Base-by-base conservation (phyloP, 1,139 yeast species). In the Saccharomycopsis hybrid region DNA sequence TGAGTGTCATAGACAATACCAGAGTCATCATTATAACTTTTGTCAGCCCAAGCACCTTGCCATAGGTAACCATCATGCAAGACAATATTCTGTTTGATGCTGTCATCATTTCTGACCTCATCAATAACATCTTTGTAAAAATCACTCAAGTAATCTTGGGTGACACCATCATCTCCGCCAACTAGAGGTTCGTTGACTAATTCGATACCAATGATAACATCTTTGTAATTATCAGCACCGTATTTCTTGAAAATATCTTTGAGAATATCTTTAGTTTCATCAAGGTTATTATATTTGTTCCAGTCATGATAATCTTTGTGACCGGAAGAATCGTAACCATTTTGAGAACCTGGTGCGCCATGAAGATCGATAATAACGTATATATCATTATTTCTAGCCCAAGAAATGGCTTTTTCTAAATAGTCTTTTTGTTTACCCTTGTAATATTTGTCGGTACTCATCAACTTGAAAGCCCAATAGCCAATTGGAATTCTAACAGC, bases 301-400 rank as follows among this genome's bases (percentile, higher is more conserved):
- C 84, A 88, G 7, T 70, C 70, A 52, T 76, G 60, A 4, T 62
- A 55, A 61, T 86, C 96, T 60, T 97, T 76, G 55, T 78, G 69
- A 25, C 98, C 98, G 8, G 96, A 87, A 69, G 90, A 90, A 65
- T 92, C 98, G 64, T 90, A 90, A 25, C 97, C 97, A 64, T 90
- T 90, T 68, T 90, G 97, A 25, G 96, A 85, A n/a, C 97, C 97
- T 46, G 97, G 94, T 31, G 88, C 94, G 52, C 97, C 97, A 65
- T 90, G 98, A 59, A 90, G 70, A 65, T 90, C 98, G 49, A 90
- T 74, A 96, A 96, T 88, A 27, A 79, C 95, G 63, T 84, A 81
- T 58, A 90, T 65, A 46, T 74, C 76, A 58, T 80, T 60, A 25
- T 72, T 69, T 51, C 78, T 67, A 46, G 86, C 80, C 97, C 97